phyloP scores from a whole-genome alignment of 164 flowering plant species.

The Tetrastigma voinierianum region DNA sequence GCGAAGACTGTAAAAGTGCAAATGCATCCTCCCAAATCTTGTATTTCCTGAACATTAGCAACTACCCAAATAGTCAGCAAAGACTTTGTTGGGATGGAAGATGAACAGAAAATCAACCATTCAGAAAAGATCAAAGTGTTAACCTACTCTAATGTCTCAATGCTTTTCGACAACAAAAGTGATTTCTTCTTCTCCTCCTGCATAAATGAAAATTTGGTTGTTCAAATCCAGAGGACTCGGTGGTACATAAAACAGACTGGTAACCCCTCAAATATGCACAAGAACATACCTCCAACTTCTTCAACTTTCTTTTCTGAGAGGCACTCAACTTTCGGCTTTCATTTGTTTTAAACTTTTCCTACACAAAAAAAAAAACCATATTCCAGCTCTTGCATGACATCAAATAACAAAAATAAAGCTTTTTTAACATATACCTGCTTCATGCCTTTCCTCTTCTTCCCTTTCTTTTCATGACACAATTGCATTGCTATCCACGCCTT shows the following conservation, averaged over 20 bases:
- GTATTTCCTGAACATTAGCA: slow-evolving; percentile 56
- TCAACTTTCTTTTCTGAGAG: slow-evolving; percentile 68
- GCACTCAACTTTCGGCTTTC: too few relatives aligned
- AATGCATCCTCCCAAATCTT: slow-evolving; percentile 58
- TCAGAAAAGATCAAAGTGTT: background rate
- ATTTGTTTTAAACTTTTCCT: too few relatives aligned
- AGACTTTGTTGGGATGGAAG: background rate
- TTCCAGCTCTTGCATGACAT: too few relatives aligned
- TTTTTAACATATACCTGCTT: too few relatives aligned
- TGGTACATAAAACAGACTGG: background rate
- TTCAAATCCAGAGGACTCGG: background rate
- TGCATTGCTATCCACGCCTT: slow-evolving; percentile 52
- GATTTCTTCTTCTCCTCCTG: slow-evolving; percentile 68
- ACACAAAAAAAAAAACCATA: too few relatives aligned
- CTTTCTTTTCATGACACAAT: slow-evolving; percentile 45
- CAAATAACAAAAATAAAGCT: too few relatives aligned
- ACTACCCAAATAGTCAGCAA: background rate
- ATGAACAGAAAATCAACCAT: background rate
- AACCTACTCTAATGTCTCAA: slow-evolving; percentile 64
- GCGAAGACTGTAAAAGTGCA: slow-evolving; percentile 60
- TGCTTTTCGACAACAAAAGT: slow-evolving; percentile 45
- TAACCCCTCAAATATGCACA: background rate
- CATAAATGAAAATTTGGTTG: slow-evolving; percentile 5
- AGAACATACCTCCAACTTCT: slow-evolving; percentile 62
- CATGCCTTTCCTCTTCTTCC: too few relatives aligned